Evolutionary conservation across 2,329 filamentous ascomycete genomes (phyloP).

Genomic region (Amauroascus niger): DNA sequence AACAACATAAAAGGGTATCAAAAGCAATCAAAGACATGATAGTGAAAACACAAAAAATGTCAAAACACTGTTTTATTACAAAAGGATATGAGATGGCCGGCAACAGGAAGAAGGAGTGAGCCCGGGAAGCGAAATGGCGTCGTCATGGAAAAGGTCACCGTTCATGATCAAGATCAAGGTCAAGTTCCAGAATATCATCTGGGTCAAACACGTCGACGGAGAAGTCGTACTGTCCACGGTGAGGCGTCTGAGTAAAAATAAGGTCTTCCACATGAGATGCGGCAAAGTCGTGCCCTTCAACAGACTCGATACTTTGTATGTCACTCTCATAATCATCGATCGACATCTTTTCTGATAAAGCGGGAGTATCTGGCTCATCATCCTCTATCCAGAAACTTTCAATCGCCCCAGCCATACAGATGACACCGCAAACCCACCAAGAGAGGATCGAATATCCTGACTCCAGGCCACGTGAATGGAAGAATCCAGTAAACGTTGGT

Average conservation of each 20-base stretch:
- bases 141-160: background rate
- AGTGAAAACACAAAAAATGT: background rate
- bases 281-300: background rate
- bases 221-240: background rate
- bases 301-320: background rate
- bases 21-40: background rate
- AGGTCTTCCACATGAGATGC: background rate
- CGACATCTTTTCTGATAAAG: constrained; percentile 2
- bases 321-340: constrained; percentile 8
- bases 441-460: constrained; percentile 77
- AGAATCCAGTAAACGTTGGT: constrained; percentile 73
- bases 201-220: background rate
- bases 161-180: background rate
- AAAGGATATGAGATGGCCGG: background rate
- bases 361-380: constrained; percentile 27
- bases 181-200: background rate
- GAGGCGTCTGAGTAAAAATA: background rate
- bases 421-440: constrained; percentile 81
- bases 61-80: constrained; percentile 1
- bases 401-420: constrained; percentile 64
- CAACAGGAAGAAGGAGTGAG: background rate
- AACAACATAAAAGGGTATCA: constrained; percentile 6
- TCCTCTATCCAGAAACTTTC: constrained; percentile 69
- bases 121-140: background rate
- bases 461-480: constrained; percentile 71